Evolutionary conservation across 148 eudicot genomes (phyloP).

Genomic region (Persicaria maculosa): DNA sequence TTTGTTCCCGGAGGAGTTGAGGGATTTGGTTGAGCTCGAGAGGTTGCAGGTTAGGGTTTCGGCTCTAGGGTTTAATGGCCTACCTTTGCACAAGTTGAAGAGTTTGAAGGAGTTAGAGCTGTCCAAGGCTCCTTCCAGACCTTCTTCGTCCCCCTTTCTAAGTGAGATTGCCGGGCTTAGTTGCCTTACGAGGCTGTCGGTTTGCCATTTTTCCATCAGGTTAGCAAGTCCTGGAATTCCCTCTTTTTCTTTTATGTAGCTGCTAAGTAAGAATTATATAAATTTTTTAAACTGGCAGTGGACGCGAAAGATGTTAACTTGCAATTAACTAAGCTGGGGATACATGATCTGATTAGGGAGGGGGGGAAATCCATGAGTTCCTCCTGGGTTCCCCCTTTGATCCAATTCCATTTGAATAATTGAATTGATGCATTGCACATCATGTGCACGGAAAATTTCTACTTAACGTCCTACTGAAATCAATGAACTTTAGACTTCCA

Average conservation of each 20-base stretch:
- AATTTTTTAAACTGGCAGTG: not conserved
- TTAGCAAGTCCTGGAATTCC: conserved; percentile 10
- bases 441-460: not conserved
- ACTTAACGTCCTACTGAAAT: not conserved
- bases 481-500: not conserved
- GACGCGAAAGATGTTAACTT: not conserved
- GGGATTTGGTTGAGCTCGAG: conserved; percentile 51
- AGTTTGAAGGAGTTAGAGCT: conserved; percentile 76
- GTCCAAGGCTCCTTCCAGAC: conserved; percentile 43
- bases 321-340: not conserved
- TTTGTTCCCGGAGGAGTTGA: conserved; percentile 59
- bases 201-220: conserved; percentile 90
- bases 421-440: not conserved
- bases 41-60: conserved; percentile 67
- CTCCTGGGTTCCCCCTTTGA: not conserved
- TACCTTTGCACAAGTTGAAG: conserved; percentile 47
- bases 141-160: conserved; percentile 48
- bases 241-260: not conserved
- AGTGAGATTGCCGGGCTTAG: conserved; percentile 61
- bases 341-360: not conserved
- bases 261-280: not conserved
- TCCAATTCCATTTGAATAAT: not conserved
- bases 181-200: conserved; percentile 59
- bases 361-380: not conserved
- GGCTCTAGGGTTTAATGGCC: conserved; percentile 40